Evolutionary conservation across 352 stramenopile species (phyloP).

Genomic region (Phytophthora rubi): DNA sequence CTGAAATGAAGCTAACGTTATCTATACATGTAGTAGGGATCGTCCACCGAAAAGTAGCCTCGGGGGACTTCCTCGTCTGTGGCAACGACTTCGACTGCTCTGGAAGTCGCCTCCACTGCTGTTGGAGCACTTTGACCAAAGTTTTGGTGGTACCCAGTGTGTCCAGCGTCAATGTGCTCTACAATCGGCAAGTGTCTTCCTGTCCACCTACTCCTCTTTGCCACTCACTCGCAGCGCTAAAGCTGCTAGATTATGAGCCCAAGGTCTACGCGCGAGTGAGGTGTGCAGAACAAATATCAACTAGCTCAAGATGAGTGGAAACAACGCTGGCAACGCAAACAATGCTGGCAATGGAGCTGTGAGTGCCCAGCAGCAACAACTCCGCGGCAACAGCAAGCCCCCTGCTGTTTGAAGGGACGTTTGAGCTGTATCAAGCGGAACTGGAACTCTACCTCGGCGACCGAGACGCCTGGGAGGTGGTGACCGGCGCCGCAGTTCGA

Average conservation of each 20-base stretch:
- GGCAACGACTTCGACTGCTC: no score
- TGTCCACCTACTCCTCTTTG: no score
- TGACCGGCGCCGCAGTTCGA: not conserved
- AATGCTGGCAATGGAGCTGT: no score
- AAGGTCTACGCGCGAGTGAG: not conserved
- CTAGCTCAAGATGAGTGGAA: not conserved
- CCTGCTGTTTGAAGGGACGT: not conserved
- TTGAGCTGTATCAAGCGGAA: not conserved
- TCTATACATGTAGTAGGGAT: no score
- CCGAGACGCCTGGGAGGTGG: not conserved
- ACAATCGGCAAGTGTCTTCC: no score
- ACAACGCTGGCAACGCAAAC: not conserved
- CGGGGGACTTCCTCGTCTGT: no score
- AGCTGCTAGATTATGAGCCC: no score
- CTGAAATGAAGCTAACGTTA: no score
- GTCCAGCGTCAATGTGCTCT: slow-evolving; percentile 23
- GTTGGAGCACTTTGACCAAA: no score
- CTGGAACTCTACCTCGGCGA: not conserved
- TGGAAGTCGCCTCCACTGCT: no score
- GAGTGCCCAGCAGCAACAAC: not conserved
- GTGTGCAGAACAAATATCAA: not conserved
- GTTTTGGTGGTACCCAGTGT: no score
- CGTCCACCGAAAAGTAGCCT: no score
- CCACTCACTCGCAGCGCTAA: not conserved
- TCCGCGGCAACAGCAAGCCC: not conserved